phyloP scores from a whole-genome alignment of 768 basidiomycete genomes.

The Trametes cubensis region DNA sequence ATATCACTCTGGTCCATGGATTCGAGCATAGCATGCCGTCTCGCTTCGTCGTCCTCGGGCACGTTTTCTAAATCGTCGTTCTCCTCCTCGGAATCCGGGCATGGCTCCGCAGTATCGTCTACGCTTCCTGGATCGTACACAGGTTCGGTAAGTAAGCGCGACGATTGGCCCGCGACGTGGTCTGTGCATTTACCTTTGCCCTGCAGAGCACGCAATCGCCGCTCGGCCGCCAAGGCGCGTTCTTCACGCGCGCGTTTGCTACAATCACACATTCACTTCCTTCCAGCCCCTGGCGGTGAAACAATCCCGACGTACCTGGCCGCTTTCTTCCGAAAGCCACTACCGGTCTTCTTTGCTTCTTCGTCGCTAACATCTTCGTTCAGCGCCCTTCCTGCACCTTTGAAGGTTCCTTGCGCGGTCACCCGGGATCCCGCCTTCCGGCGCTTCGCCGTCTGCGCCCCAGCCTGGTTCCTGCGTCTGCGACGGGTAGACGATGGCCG shows the following conservation, averaged over 20 bases:
- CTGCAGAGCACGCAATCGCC: slow-evolving; percentile 53
- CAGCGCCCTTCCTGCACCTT: slow-evolving; percentile 56
- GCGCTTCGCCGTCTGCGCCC: slow-evolving; percentile 63
- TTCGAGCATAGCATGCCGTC: slow-evolving; percentile 48
- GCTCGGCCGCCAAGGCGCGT: slow-evolving; percentile 74
- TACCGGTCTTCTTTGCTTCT: slow-evolving; percentile 47
- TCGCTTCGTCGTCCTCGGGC: slow-evolving; percentile 45
- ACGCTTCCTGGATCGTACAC: slow-evolving; percentile 7
- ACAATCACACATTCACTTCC: slow-evolving; percentile 1
- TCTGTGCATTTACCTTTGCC: slow-evolving; percentile 32
- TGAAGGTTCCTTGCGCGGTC: slow-evolving; percentile 61
- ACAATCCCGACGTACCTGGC: slow-evolving; percentile 48
- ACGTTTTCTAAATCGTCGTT: slow-evolving; percentile 24
- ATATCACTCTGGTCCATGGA: slow-evolving; percentile 49
- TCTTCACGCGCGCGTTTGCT: slow-evolving; percentile 83
- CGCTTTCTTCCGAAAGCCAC: slow-evolving; percentile 74
- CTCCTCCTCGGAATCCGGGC: slow-evolving; percentile 14
- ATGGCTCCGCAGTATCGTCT: background rate
- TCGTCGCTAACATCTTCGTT: slow-evolving; percentile 44
- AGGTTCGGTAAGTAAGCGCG: too few relatives aligned
- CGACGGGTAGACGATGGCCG: slow-evolving; percentile 53
- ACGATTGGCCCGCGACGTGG: too few relatives aligned
- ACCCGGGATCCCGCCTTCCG: slow-evolving; percentile 76
- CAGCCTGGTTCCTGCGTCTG: slow-evolving; percentile 51
- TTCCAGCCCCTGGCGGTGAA: background rate